Percentiles rank a stretch among this genome's conserved stretches.
phyloP scores from a whole-genome alignment of 2,329 filamentous ascomycete genomes.

The Periconia digitata region DNA sequence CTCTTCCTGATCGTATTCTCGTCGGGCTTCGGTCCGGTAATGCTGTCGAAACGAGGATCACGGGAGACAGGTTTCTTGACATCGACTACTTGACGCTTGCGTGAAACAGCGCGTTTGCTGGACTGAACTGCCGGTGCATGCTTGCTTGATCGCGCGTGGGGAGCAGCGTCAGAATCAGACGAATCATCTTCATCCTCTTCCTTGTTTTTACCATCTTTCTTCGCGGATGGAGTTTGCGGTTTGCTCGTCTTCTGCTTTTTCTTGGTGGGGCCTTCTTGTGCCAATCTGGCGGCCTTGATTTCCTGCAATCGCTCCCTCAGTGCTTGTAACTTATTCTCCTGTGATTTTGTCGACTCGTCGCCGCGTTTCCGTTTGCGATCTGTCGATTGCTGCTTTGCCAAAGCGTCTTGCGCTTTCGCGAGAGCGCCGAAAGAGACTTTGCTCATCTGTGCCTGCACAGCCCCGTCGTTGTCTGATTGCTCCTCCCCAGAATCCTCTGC shows the following conservation, averaged over 20 bases:
- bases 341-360: conserved; percentile 39
- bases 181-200: conserved; percentile 35
- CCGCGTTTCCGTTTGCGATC: conserved; percentile 48
- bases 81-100: conserved; percentile 72
- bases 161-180: conserved; percentile 38
- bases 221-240: conserved; percentile 3
- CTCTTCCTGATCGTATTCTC: conserved; percentile 65
- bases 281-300: conserved; percentile 45
- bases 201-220: conserved; percentile 15
- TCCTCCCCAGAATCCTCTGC: conserved; percentile 30
- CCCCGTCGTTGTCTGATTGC: conserved; percentile 42
- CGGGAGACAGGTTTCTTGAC: conserved; percentile 62
- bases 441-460: conserved; percentile 51
- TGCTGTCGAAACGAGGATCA: conserved; percentile 85
- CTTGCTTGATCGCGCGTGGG: conserved; percentile 66
- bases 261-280: conserved; percentile 18
- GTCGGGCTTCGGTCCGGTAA: conserved; percentile 57
- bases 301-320: conserved; percentile 48
- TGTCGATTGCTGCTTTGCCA: conserved; percentile 47
- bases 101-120: conserved; percentile 80
- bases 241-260: conserved; percentile 20
- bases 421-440: conserved; percentile 86
- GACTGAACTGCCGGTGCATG: conserved; percentile 85
- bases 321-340: conserved; percentile 51
- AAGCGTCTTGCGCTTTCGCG: conserved; percentile 76